Evolutionary conservation across 176 grass and related monocot species (phyloP).

Genomic region (Triticum turgidum): DNA sequence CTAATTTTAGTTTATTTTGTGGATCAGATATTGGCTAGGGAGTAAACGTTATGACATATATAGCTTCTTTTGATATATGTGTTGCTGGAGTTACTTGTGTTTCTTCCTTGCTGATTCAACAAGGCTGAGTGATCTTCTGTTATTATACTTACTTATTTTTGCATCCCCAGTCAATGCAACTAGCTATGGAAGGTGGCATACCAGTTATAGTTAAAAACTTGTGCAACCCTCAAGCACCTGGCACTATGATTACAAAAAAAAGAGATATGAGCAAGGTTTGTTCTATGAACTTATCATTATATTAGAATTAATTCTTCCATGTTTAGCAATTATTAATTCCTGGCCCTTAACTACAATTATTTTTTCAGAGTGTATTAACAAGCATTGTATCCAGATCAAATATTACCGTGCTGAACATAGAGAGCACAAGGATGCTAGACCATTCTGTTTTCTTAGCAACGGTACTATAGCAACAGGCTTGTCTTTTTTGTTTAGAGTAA

Average conservation of each 20-base stretch:
- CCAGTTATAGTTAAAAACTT: slow-evolving; percentile 73
- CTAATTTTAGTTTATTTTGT: background rate
- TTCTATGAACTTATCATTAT: background rate
- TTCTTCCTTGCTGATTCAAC: background rate
- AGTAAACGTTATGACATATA: background rate
- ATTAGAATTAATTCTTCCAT: background rate
- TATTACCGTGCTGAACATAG: slow-evolving; percentile 85
- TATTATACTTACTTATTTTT: slow-evolving; percentile 15
- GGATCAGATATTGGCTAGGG: background rate
- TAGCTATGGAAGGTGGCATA: slow-evolving; percentile 67
- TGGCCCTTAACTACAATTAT: background rate
- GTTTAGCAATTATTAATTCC: background rate
- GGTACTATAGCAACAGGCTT: too few relatives aligned
- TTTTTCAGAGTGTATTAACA: slow-evolving; percentile 63
- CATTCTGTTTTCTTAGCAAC: too few relatives aligned
- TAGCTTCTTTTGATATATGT: background rate
- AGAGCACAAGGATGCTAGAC: slow-evolving; percentile 43
- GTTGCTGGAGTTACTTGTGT: background rate
- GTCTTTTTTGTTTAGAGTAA: too few relatives aligned
- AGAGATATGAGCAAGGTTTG: slow-evolving; percentile 87
- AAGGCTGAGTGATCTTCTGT: background rate
- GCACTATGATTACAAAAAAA: slow-evolving; percentile 72
- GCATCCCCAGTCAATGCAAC: slow-evolving; percentile 81
- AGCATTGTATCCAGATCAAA: slow-evolving; percentile 89
- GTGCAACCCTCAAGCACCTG: slow-evolving; percentile 63